These are phyloP conservation scores for Rhododendron ferrugineum DNA, from an alignment of 148 eudicot species.

Conservation along the genomic window DNA sequence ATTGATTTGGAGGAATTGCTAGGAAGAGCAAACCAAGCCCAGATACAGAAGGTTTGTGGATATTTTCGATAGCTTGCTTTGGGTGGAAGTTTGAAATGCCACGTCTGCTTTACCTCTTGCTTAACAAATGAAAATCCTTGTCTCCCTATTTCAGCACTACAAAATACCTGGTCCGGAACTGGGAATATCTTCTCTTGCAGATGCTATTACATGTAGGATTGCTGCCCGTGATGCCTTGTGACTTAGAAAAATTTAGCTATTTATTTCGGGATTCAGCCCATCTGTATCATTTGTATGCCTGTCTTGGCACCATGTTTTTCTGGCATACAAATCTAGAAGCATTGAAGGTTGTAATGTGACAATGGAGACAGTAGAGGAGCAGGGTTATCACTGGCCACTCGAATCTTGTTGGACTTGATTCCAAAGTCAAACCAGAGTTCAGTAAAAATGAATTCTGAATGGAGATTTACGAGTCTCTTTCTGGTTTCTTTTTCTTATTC, in stretches of 20 bases:
- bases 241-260: not conserved
- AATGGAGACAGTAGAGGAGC: not conserved
- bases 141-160: constrained; percentile 50
- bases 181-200: constrained; percentile 64
- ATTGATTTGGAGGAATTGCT: constrained; percentile 66
- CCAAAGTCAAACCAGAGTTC: not conserved
- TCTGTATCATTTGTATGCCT: not conserved
- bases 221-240: constrained; percentile 84
- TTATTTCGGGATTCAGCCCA: not conserved
- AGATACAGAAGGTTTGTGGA: constrained; percentile 63
- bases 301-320: not conserved
- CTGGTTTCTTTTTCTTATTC: not conserved
- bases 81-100: not conserved
- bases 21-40: constrained; percentile 64
- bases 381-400: not conserved
- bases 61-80: not conserved
- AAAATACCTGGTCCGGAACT: constrained; percentile 64
- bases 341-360: not conserved
- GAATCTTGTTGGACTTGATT: not conserved
- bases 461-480: not conserved
- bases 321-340: not conserved
- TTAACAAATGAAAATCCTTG: not conserved
- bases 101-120: not conserved
- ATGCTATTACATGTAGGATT: constrained; percentile 84
- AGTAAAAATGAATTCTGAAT: not conserved